phyloP scores from a whole-genome alignment of 176 grass and related monocot species.

The Olyra latifolia region DNA sequence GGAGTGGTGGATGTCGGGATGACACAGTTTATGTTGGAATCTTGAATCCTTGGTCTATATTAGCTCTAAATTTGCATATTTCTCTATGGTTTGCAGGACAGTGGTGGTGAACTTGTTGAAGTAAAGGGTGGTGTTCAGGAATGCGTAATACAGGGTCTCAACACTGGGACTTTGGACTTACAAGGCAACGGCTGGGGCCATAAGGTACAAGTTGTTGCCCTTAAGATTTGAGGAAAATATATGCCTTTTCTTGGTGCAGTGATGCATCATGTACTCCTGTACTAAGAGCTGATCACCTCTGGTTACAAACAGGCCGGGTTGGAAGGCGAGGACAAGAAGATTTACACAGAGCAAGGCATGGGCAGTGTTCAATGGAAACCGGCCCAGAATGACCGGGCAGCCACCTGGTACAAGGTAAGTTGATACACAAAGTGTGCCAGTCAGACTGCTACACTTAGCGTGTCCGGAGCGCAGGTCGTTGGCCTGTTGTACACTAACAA shows the following conservation, averaged over 20 bases:
- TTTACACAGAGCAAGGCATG: slow-evolving; percentile 57
- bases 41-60: neutral
- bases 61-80: neutral
- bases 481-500: no score
- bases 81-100: slow-evolving; percentile 61
- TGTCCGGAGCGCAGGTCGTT: no score
- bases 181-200: slow-evolving; percentile 71
- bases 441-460: no score
- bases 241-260: neutral
- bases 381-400: slow-evolving; percentile 29
- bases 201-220: slow-evolving; percentile 51
- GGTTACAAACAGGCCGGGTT: slow-evolving; percentile 52
- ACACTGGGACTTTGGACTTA: slow-evolving; percentile 88
- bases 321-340: slow-evolving; percentile 57
- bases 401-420: slow-evolving; percentile 85
- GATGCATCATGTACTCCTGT: neutral
- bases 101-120: slow-evolving; percentile 59
- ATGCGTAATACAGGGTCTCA: slow-evolving; percentile 73
- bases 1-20: neutral
- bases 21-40: neutral
- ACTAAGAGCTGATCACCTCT: slow-evolving; percentile 10
- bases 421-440: no score
- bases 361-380: slow-evolving; percentile 43
- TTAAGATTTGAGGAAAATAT: neutral
- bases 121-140: slow-evolving; percentile 51